Evolutionary conservation across 768 basidiomycete species (phyloP).

Genomic region (Collybia sp.): DNA sequence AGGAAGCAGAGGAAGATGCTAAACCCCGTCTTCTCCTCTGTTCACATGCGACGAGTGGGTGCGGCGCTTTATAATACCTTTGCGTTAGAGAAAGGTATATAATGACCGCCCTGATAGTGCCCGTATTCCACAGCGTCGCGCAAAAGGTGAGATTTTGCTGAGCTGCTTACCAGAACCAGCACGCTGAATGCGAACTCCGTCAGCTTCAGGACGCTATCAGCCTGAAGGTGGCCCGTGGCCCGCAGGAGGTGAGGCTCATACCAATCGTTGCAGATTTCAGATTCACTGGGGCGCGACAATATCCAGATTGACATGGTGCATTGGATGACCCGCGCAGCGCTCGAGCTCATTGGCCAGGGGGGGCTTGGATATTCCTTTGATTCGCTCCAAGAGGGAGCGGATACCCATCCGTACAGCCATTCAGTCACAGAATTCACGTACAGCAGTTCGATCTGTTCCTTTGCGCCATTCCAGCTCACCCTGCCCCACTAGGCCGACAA

Average conservation of each 20-base stretch:
- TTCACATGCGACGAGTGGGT: slow-evolving; percentile 26
- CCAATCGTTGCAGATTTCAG: not conserved
- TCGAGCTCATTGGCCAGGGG: not conserved
- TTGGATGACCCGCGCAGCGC: slow-evolving; percentile 8
- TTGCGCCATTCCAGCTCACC: too few relatives aligned
- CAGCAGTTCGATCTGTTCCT: not conserved
- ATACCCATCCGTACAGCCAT: not conserved
- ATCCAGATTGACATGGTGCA: slow-evolving; percentile 19
- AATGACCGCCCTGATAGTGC: not conserved
- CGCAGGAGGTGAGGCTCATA: slow-evolving; percentile 1
- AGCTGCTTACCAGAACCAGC: slow-evolving; percentile 8
- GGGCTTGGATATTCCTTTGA: not conserved
- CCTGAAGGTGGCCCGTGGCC: not conserved
- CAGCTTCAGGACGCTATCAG: not conserved
- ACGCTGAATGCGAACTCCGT: not conserved
- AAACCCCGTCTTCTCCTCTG: slow-evolving; percentile 28
- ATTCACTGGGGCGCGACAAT: not conserved
- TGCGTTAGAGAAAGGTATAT: not conserved
- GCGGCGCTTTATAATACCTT: slow-evolving; percentile 19
- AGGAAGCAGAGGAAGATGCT: slow-evolving; percentile 28
- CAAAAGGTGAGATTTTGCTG: not conserved
- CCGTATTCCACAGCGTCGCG: not conserved
- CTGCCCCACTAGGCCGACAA: not conserved
- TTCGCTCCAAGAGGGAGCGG: not conserved
- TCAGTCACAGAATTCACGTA: slow-evolving; percentile 8